phyloP scores from a whole-genome alignment of 2,329 filamentous ascomycete genomes.

The Cercospora janseana region DNA sequence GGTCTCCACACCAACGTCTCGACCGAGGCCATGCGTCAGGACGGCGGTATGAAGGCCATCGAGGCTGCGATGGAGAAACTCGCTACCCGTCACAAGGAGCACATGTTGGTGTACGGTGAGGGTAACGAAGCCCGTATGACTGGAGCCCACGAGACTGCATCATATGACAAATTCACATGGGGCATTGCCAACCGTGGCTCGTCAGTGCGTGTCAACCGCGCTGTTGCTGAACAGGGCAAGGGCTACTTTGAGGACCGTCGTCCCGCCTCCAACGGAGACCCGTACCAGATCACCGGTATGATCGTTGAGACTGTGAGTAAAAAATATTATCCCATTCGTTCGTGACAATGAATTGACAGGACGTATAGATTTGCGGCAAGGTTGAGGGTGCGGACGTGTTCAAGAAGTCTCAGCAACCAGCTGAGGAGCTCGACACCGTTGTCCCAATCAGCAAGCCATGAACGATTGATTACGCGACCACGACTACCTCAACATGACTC shows the following conservation, averaged over 20 bases:
- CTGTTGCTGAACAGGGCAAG: constrained; percentile 80
- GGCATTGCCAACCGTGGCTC: constrained; percentile 95
- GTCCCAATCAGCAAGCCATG: constrained; percentile 38
- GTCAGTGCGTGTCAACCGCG: constrained; percentile 87
- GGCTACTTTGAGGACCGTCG: constrained; percentile 80
- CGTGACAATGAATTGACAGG: not conserved
- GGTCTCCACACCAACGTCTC: constrained; percentile 95
- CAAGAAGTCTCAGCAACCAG: constrained; percentile 37
- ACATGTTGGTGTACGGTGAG: constrained; percentile 89
- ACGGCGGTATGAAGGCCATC: constrained; percentile 94
- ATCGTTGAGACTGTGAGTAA: constrained; percentile 65
- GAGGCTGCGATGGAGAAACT: constrained; percentile 67
- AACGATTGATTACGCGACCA: constrained; percentile 9
- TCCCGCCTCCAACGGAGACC: constrained; percentile 78
- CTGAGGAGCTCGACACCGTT: constrained; percentile 40
- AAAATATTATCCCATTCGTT: constrained; percentile 3
- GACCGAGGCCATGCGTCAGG: constrained; percentile 79
- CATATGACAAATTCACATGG: constrained; percentile 89
- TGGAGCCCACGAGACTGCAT: constrained; percentile 88
- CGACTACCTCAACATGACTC: not conserved
- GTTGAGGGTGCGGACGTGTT: constrained; percentile 50
- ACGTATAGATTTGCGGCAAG: constrained; percentile 46
- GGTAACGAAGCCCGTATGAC: constrained; percentile 94
- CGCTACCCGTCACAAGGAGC: constrained; percentile 50
- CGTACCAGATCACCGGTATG: constrained; percentile 80